Base-by-base conservation (phyloP, 2,329 filamentous ascomycete genomes). In the Venturia aucupariae region DNA sequence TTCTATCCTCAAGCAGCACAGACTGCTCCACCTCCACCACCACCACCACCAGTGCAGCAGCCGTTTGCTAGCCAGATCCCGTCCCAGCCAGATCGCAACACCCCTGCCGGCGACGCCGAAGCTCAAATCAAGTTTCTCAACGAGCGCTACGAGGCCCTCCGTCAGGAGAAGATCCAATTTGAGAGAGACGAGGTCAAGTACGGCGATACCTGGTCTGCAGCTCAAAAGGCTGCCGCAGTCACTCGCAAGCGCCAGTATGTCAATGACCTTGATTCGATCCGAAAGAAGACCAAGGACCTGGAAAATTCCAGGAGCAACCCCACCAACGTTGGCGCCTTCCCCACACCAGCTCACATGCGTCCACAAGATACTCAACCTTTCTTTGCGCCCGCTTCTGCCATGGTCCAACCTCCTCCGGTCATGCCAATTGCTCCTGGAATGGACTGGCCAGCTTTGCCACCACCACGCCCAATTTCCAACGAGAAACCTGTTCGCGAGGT, bases 391-490 rank as follows among this genome's bases (percentile, higher is more conserved):
- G 27, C 19, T 35, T 24, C 61, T n/a, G 61, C 35, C 42, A 10
- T 39, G 3, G 44, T 51, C 24, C 35, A 24, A 5, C 46, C 61
- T 51, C 59, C 35, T 27, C 24, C 35, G n/a, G 19, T 30, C 13
- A 24, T 46, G 15, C 30, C 54, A 41, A 13, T 32, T 27, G 27
- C 39, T 17, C 19, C 46, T 4, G 51, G 51, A 24, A 19, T 32
- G 38, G 42, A 39, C n/a, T 44, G 65, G 22, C 64, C 64, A 27
- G 41, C 51, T 42, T 22, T 64, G 15, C 61, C 39, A 48, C 64
- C 27, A 42, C 61, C 8, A 7, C 41, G 35, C 30, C 24, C 65
- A 61, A 41, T 57, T 39, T 48, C 64, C 65, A 27, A 73, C 71
- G 22, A 70, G 69, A n/a, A 39, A n/a, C 11, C 30, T 32, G n/a